Conservation (phyloP, 176 grass and related monocot species). For the Hordeum marinum region DNA sequence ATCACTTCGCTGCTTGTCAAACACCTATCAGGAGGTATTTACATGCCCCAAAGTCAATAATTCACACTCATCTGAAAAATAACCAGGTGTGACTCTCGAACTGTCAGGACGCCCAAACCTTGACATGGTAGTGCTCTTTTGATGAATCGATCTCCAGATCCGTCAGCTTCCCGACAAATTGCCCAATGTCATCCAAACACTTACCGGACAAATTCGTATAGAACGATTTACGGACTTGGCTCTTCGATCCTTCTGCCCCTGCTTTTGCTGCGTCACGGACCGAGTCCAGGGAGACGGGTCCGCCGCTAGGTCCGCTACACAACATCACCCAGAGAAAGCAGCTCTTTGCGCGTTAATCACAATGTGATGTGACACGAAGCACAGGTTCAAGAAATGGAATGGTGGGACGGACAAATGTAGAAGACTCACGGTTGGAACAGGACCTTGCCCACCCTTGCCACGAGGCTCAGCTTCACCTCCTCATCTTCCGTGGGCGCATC, state of each 20-base stretch:
- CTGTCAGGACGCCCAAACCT: conserved; percentile 11
- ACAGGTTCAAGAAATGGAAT: conserved; percentile 7
- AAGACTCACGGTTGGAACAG: conserved; percentile 34
- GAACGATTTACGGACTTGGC: conserved; percentile 32
- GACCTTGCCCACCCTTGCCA: conserved; percentile 32
- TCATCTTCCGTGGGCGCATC: neutral
- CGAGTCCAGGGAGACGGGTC: conserved; percentile 17
- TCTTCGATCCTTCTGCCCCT: conserved; percentile 9
- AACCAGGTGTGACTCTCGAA: neutral
- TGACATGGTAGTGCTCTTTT: conserved; percentile 40
- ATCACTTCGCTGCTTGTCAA: conserved; percentile 50
- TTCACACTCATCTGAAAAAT: neutral
- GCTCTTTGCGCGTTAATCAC: neutral
- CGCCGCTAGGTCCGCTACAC: neutral
- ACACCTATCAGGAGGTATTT: conserved; percentile 37
- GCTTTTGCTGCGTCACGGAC: conserved; percentile 7
- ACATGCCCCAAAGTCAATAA: neutral
- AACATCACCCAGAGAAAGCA: neutral
- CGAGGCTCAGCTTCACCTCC: conserved; percentile 23
- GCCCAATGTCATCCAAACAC: conserved; percentile 22
- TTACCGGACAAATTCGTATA: conserved; percentile 22
- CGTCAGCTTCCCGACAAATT: neutral
- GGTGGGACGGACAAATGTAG: neutral
- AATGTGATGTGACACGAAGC: neutral
- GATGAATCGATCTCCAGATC: conserved; percentile 27